phyloP scores from a whole-genome alignment of 352 stramenopile genomes.

The Hyaloperonospora arabidopsidis region DNA sequence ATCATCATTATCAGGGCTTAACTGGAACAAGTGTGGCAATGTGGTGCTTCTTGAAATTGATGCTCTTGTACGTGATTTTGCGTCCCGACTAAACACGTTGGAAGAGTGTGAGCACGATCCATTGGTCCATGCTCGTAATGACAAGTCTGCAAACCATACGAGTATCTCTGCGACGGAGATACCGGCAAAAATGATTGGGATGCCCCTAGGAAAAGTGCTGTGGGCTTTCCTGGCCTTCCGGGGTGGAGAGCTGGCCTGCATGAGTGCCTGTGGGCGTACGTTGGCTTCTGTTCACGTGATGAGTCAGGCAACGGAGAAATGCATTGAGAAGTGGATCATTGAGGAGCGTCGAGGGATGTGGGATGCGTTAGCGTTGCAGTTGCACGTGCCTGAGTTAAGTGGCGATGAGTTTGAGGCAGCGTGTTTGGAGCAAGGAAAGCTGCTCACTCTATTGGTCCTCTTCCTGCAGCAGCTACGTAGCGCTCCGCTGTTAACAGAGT shows the following conservation, averaged over 20 bases:
- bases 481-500: slow-evolving; percentile 54
- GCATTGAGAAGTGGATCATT: slow-evolving; percentile 82
- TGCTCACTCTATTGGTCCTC: slow-evolving; percentile 71
- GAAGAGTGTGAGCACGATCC: slow-evolving; percentile 20
- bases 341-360: slow-evolving; percentile 61
- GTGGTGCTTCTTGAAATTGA: slow-evolving; percentile 81
- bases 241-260: slow-evolving; percentile 65
- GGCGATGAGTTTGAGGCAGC: slow-evolving; percentile 68
- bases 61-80: slow-evolving; percentile 66
- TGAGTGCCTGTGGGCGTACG: slow-evolving; percentile 60
- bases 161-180: slow-evolving; percentile 13
- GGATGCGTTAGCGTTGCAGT: slow-evolving; percentile 43
- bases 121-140: slow-evolving; percentile 16
- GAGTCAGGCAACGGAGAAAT: slow-evolving; percentile 70
- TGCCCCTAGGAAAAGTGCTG: slow-evolving; percentile 51
- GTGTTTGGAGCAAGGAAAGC: slow-evolving; percentile 61
- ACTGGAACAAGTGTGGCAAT: slow-evolving; percentile 79
- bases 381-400: slow-evolving; percentile 76
- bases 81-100: slow-evolving; percentile 47
- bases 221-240: slow-evolving; percentile 79
- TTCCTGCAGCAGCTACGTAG: slow-evolving; percentile 67
- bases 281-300: slow-evolving; percentile 79
- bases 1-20: slow-evolving; percentile 29
- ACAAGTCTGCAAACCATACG: slow-evolving; percentile 11
- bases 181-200: slow-evolving; percentile 47